A percentile compares a stretch with the other conserved stretches of the same genome.
These are phyloP conservation scores for Dianthus caryophyllus DNA, from an alignment of 148 eudicot species.

Conservation along the genomic window DNA sequence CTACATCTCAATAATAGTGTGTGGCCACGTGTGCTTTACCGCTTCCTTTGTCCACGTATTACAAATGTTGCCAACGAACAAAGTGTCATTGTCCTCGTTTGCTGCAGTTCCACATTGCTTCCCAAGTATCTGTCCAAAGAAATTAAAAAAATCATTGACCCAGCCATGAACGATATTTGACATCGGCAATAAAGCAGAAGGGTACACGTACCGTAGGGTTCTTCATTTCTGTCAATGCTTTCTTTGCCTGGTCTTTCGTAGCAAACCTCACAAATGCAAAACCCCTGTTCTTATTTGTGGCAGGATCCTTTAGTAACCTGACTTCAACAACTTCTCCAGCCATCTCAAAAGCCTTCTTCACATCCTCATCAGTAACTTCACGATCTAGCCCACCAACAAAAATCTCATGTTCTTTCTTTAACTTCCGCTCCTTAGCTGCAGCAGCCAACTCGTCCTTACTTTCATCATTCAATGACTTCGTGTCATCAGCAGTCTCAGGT, in stretches of 20 bases:
- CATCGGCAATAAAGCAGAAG: no score
- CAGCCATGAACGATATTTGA: neutral
- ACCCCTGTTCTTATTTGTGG: conserved; percentile 67
- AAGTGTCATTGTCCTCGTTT: conserved; percentile 73
- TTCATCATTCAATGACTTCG: conserved; percentile 44
- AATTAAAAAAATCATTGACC: neutral
- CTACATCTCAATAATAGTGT: conserved; percentile 8
- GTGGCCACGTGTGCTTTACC: conserved; percentile 33
- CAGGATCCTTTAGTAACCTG: conserved; percentile 51
- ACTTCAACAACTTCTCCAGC: conserved; percentile 74
- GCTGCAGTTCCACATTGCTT: conserved; percentile 82
- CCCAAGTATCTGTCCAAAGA: conserved; percentile 50
- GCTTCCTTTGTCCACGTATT: conserved; percentile 95
- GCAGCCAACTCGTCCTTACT: conserved; percentile 42
- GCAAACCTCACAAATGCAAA: conserved; percentile 87
- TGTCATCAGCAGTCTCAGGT: conserved; percentile 34
- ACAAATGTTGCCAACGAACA: conserved; percentile 82
- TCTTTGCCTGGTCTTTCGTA: conserved; percentile 62
- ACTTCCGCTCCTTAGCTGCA: conserved; percentile 64
- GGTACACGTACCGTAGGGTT: conserved; percentile 61
- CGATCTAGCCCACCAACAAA: conserved; percentile 87
- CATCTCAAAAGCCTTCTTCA: conserved; percentile 62
- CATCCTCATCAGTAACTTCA: conserved; percentile 63
- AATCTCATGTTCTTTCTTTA: conserved; percentile 66
- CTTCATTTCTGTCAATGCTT: conserved; percentile 71